A percentile compares a stretch with the other conserved stretches of the same genome.
phyloP scores from a whole-genome alignment of 345 rosid species.

The Aquilaria malaccensis region DNA sequence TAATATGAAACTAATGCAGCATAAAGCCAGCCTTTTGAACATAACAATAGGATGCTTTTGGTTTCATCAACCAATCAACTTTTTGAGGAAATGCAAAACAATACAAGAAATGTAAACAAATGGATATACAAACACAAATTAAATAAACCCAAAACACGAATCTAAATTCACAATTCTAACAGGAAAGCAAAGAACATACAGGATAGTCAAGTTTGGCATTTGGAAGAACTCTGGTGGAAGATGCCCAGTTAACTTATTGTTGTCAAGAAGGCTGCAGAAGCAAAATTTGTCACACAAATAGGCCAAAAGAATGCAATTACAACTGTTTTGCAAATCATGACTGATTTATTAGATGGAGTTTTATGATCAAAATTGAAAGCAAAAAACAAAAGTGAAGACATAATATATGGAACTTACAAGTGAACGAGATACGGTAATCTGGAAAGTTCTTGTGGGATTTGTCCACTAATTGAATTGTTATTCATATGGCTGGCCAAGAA shows the following conservation, averaged over 20 bases:
- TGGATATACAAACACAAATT: too few relatives aligned
- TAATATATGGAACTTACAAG: constrained; percentile 57
- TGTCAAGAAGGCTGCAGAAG: constrained; percentile 79
- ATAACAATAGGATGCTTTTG: too few relatives aligned
- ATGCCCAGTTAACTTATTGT: constrained; percentile 74
- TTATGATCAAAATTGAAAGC: background rate
- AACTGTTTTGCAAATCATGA: constrained; percentile 6
- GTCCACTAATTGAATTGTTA: constrained; percentile 92
- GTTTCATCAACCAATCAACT: too few relatives aligned
- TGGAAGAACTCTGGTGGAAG: constrained; percentile 74
- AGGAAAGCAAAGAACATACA: constrained; percentile 47
- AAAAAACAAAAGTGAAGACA: constrained; percentile 1
- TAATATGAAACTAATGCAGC: too few relatives aligned
- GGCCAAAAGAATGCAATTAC: background rate
- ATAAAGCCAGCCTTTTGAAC: too few relatives aligned
- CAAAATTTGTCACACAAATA: constrained; percentile 1
- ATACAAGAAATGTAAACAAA: constrained; percentile 1
- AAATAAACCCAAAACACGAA: background rate
- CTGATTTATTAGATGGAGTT: background rate
- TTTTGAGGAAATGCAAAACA: background rate
- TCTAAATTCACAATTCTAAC: background rate
- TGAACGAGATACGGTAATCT: constrained; percentile 75
- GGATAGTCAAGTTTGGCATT: constrained; percentile 64
- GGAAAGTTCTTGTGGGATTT: constrained; percentile 80
- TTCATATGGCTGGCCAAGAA: constrained; percentile 84